Conservation (phyloP, 495 filamentous ascomycete genomes). For the Penicillium ochrochloron region DNA sequence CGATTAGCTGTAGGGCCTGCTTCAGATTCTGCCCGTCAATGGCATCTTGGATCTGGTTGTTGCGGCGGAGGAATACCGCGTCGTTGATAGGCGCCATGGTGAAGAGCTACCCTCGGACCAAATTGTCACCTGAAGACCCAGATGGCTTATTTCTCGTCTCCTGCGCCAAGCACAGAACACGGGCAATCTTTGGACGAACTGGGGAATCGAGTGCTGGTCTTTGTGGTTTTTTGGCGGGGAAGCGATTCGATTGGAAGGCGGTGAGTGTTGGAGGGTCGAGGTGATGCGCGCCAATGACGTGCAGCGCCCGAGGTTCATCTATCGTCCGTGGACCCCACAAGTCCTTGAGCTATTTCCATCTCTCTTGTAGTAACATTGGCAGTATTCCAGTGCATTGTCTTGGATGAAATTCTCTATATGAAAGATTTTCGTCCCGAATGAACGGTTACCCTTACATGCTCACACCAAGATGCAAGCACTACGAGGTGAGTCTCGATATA, state of each 20-base stretch:
- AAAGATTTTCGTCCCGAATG: no score
- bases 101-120: constrained; percentile 8
- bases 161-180: constrained; percentile 41
- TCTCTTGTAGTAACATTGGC: no score
- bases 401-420: no score
- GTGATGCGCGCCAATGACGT: constrained; percentile 1
- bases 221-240: constrained; percentile 37
- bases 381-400: no score
- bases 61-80: constrained; percentile 56
- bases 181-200: not conserved
- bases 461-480: no score
- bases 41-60: constrained; percentile 62
- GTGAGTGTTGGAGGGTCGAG: constrained; percentile 19
- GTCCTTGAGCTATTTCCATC: no score
- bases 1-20: constrained; percentile 62
- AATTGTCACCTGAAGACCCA: not conserved
- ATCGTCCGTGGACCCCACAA: no score
- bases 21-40: constrained; percentile 61
- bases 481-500: no score
- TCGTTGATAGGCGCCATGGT: constrained; percentile 45
- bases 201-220: not conserved
- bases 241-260: constrained; percentile 30
- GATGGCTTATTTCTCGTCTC: constrained; percentile 19
- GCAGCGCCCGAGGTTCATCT: not conserved
- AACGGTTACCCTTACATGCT: no score